Percentiles rank a stretch among this genome's conserved stretches.
Evolutionary conservation across 1,284 basidiomycete genomes (phyloP).

Genomic region (Stereum hirsutum): DNA sequence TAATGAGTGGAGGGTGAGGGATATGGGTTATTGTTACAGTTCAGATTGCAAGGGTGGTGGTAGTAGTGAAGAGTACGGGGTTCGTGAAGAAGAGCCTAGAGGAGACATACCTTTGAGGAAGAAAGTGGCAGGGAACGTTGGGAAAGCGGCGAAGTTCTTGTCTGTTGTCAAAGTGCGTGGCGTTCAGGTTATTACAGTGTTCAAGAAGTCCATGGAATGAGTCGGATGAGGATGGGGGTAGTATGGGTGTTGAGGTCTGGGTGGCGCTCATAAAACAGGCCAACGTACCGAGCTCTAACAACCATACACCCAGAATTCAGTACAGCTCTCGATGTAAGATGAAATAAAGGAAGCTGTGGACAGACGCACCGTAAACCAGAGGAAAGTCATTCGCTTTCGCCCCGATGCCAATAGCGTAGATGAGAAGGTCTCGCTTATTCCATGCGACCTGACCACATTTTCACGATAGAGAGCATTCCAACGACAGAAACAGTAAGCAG

Average conservation of each 20-base stretch:
- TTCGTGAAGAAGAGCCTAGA: too few species aligned
- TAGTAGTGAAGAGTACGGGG: too few species aligned
- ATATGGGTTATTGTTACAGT: too few species aligned
- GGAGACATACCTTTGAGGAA: slow-evolving; percentile 46
- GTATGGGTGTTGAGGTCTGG: too few species aligned
- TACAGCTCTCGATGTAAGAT: not conserved
- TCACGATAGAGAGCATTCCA: not conserved
- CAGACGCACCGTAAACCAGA: slow-evolving; percentile 49
- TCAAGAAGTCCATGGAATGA: not conserved
- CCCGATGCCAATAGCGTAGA: slow-evolving; percentile 62
- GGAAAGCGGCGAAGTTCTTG: slow-evolving; percentile 40
- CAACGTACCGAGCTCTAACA: slow-evolving; percentile 18
- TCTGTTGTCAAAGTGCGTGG: slow-evolving; percentile 21
- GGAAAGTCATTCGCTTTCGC: slow-evolving; percentile 57
- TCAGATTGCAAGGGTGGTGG: too few species aligned
- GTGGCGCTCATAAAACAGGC: too few species aligned
- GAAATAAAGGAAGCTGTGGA: not conserved
- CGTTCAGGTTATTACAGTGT: not conserved
- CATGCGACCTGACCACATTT: slow-evolving; percentile 66
- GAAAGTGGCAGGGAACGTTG: slow-evolving; percentile 46
- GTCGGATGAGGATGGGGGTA: not conserved
- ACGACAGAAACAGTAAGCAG: not conserved
- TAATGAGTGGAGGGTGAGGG: slow-evolving; percentile 8
- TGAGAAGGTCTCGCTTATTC: slow-evolving; percentile 62
- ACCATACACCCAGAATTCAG: not conserved